Base-by-base conservation (phyloP, 768 basidiomycete species). In the Rhizopogon vesiculosus region DNA sequence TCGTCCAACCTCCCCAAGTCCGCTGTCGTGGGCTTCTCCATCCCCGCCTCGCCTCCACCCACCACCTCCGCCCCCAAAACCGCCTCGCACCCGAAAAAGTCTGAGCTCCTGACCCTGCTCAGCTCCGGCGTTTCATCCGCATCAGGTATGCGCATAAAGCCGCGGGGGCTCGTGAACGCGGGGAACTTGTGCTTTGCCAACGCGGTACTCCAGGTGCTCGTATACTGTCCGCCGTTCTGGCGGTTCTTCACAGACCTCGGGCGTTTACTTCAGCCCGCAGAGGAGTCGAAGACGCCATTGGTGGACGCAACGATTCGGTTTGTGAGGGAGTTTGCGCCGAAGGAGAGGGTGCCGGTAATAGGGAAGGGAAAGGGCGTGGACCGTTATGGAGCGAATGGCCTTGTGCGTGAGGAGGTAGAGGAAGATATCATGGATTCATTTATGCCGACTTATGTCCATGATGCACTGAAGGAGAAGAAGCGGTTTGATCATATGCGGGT, bases 111-210 rank as follows among this genome's bases (percentile, higher is more conserved):
- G 7, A 72, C 71, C 0, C 76, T 89, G n/a, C 74, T 89, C 1
- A 81, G 72, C 8, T 69, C 72, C 1, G 75, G 73, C 0, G 66
- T 76, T 5, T 57, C 68, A 5, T 58, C 59, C 3, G 63, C 60
- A 1, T 53, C 61, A 9, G 7, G 25, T 39, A 55, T 67, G 38
- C 70, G 68, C 46, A 80, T 91, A 35, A 75, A 78, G 7, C 84
- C 91, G 0, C 78, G 95, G 13, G 96, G 96, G 5, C 73, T 99
- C 48, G 78, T 98, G 61, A 99, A 99, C 70, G 88, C 84, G 2
- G 95, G 96, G 0, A 99, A 99, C 71, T 87, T 98, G 86, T 99
- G 96, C 69, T 99, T 98, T 66, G 94, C 94, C 29, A 99, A 98
- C 64, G 85, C 93, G 0, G 90, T 98, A 22, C 75, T 99, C 31